A percentile compares a stretch with the other conserved stretches of the same genome.
Conservation (phyloP, 75 land plant species). For the Pseudotsuga menziesii region DNA sequence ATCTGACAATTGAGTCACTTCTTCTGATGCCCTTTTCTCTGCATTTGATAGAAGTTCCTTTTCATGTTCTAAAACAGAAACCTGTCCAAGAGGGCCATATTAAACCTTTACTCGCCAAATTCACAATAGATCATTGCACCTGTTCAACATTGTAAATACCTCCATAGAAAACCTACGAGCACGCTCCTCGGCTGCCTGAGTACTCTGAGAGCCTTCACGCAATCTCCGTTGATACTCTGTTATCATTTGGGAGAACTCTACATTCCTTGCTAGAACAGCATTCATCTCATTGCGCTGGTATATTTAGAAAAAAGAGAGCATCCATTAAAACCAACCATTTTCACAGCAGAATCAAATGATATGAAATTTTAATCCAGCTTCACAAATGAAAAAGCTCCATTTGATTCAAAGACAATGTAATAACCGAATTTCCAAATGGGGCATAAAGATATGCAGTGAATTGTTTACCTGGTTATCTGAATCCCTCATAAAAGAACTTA, state of each 20-base stretch:
- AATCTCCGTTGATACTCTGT: conserved; percentile 71
- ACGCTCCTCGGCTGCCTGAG: conserved; percentile 66
- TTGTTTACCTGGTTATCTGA: conserved; percentile 68
- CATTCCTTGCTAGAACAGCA: conserved; percentile 65
- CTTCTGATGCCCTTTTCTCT: conserved; percentile 77
- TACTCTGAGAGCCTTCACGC: conserved; percentile 63
- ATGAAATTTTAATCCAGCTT: neutral
- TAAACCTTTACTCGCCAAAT: neutral
- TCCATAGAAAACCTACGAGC: conserved; percentile 70
- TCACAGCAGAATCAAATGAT: conserved; percentile 1
- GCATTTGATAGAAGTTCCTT: conserved; percentile 64
- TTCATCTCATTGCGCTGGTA: conserved; percentile 62
- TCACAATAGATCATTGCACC: neutral
- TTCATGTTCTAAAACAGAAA: conserved; percentile 67
- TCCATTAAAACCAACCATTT: neutral
- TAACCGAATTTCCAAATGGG: neutral
- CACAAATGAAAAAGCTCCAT: neutral
- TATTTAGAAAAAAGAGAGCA: neutral
- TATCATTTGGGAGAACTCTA: conserved; percentile 72
- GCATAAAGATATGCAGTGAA: no score
- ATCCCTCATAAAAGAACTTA: conserved; percentile 60
- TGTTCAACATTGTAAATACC: conserved; percentile 26
- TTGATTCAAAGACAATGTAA: neutral
- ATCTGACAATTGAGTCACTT: conserved; percentile 69
- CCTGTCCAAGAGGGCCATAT: conserved; percentile 24